A percentile compares a stretch with the other conserved stretches of the same genome.
Conservation (phyloP, 1,284 basidiomycete genomes). For the Phellopilus nigrolimitatus region DNA sequence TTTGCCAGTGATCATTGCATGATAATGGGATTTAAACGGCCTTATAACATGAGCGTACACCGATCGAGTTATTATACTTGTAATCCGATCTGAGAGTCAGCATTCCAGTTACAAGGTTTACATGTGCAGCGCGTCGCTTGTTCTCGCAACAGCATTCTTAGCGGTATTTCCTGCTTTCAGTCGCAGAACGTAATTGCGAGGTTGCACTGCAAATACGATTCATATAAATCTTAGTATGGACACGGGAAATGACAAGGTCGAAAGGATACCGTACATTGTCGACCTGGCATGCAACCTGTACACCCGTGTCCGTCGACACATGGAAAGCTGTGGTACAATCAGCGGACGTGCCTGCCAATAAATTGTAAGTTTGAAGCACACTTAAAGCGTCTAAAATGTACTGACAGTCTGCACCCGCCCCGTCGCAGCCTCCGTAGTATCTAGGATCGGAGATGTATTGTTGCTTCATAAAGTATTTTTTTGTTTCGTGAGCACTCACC, state of each 20-base stretch:
- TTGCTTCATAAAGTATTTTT: not conserved
- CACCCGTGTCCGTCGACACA: slow-evolving; percentile 19
- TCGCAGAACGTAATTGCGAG: slow-evolving; percentile 24
- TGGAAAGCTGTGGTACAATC: slow-evolving; percentile 23
- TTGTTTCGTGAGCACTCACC: not conserved
- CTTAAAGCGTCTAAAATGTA: not conserved
- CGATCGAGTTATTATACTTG: too few relatives aligned
- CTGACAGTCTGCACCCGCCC: slow-evolving; percentile 23
- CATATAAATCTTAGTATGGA: not conserved
- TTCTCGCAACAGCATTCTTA: too few relatives aligned
- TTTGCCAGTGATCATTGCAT: too few relatives aligned
- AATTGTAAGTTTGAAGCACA: not conserved
- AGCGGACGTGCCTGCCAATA: slow-evolving; percentile 16
- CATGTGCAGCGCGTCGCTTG: too few relatives aligned
- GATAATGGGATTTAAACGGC: too few relatives aligned
- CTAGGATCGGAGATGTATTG: slow-evolving; percentile 9
- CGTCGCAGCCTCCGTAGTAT: slow-evolving; percentile 24
- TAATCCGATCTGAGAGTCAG: too few relatives aligned
- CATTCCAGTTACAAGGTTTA: too few relatives aligned
- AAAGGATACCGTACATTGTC: slow-evolving; percentile 20
- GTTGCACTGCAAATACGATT: slow-evolving; percentile 19
- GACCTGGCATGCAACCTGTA: slow-evolving; percentile 22
- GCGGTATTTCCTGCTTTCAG: not conserved
- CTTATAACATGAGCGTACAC: too few relatives aligned
- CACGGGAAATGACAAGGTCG: not conserved